Conservation (phyloP, 352 stramenopile genomes). For the Phytophthora multivora region DNA sequence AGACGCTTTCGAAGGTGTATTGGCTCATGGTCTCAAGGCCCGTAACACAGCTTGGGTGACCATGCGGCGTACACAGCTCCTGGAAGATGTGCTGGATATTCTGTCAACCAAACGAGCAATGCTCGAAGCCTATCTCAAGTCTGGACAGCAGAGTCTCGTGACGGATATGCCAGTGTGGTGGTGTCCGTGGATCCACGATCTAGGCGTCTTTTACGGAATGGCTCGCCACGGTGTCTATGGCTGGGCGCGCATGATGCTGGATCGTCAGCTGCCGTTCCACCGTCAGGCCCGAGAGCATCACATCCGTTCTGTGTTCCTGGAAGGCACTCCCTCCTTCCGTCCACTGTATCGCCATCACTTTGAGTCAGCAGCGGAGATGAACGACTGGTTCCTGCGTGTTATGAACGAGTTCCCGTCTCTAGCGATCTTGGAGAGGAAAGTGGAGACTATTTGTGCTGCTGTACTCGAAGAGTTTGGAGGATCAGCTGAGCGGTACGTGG, state of each 20-base stretch:
- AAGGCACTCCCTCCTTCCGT: constrained; percentile 55
- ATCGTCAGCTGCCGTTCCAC: constrained; percentile 79
- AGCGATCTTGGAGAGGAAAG: constrained; percentile 71
- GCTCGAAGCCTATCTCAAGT: constrained; percentile 63
- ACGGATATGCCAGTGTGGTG: constrained; percentile 88
- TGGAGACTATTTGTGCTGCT: constrained; percentile 63
- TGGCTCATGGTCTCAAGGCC: constrained; percentile 85
- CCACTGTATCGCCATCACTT: constrained; percentile 73
- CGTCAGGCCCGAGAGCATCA: constrained; percentile 68
- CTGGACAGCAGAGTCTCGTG: constrained; percentile 61
- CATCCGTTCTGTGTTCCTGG: constrained; percentile 74
- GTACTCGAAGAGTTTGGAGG: constrained; percentile 27
- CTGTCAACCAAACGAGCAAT: constrained; percentile 42
- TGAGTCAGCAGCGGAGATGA: constrained; percentile 45
- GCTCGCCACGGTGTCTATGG: constrained; percentile 73
- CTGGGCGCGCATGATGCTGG: constrained; percentile 72
- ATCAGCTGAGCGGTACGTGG: constrained; percentile 45
- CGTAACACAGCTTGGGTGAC: constrained; percentile 85
- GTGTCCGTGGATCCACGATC: constrained; percentile 89
- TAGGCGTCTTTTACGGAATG: constrained; percentile 82
- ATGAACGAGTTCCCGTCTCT: constrained; percentile 81
- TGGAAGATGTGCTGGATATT: constrained; percentile 73
- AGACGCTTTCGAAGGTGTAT: constrained; percentile 80
- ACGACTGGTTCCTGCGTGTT: constrained; percentile 65
- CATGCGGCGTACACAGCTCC: constrained; percentile 74